Percentiles rank a stretch among this genome's conserved stretches.
phyloP scores from a whole-genome alignment of 2,329 filamentous ascomycete genomes.

The Aspergillus luchuensis region DNA sequence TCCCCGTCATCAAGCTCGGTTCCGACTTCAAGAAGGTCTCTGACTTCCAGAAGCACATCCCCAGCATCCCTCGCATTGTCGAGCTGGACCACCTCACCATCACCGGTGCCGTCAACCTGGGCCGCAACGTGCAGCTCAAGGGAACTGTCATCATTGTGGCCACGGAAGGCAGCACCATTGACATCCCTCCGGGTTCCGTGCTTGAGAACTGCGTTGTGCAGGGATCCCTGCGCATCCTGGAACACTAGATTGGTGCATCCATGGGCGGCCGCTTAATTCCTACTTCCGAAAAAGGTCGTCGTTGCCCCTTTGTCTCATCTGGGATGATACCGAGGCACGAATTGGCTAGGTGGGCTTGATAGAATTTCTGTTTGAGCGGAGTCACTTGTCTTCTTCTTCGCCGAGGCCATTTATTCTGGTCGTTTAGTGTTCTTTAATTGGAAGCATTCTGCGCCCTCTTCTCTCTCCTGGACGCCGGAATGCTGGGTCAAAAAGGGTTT shows the following conservation, averaged over 20 bases:
- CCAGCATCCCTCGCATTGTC: conserved; percentile 54
- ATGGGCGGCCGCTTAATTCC: neutral
- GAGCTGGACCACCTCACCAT: conserved; percentile 80
- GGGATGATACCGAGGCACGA: conserved; percentile 11
- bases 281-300: neutral
- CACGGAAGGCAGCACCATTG: conserved; percentile 95
- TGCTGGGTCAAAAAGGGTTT: conserved; percentile 7
- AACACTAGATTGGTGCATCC: conserved; percentile 55
- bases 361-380: conserved; percentile 19
- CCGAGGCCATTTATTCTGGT: neutral
- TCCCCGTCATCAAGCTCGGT: conserved; percentile 97
- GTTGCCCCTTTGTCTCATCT: conserved; percentile 9
- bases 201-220: conserved; percentile 99
- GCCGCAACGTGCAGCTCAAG: conserved; percentile 93
- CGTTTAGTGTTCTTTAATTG: conserved; percentile 15
- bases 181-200: conserved; percentile 93
- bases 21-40: conserved; percentile 99
- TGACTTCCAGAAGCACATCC: conserved; percentile 59
- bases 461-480: conserved; percentile 3
- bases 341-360: conserved; percentile 14
- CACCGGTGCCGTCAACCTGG: conserved; percentile 94
- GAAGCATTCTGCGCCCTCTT: neutral
- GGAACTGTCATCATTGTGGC: conserved; percentile 98
- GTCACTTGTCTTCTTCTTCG: conserved; percentile 6
- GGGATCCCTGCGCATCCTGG: conserved; percentile 79